These are phyloP conservation scores for Glomus cerebriforme DNA, from an alignment of 192 early-diverging fungal species.

Conservation along the genomic window DNA sequence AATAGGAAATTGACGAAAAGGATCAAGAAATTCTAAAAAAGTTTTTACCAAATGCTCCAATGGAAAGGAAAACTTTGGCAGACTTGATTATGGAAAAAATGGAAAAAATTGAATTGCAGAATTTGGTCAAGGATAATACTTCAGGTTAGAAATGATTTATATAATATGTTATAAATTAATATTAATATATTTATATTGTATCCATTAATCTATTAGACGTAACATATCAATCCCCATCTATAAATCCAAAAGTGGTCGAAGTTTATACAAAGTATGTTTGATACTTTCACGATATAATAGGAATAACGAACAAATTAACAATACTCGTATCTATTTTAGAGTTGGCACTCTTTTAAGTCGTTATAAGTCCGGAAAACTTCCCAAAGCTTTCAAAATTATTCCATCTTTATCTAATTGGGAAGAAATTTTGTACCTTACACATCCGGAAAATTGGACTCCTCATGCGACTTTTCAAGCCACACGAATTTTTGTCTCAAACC, in stretches of 20 bases:
- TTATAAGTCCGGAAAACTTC: conserved; percentile 93
- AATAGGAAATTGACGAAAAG: conserved; percentile 71
- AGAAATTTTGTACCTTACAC: conserved; percentile 90
- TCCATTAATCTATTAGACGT: conserved; percentile 33
- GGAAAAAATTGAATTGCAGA: conserved; percentile 87
- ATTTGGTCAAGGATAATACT: conserved; percentile 47
- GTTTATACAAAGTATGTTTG: conserved; percentile 83
- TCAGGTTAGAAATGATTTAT: conserved; percentile 22
- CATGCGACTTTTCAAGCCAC: conserved; percentile 96
- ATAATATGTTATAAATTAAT: conserved; percentile 31
- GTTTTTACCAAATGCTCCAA: conserved; percentile 85
- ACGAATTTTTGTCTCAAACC: conserved; percentile 94
- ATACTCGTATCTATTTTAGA: conserved; percentile 35
- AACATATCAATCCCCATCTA: conserved; percentile 48
- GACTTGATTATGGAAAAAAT: conserved; percentile 98
- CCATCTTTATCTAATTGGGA: conserved; percentile 96
- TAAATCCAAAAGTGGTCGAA: conserved; percentile 91
- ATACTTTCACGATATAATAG: background rate
- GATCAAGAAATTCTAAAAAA: conserved; percentile 87
- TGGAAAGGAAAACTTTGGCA: conserved; percentile 85
- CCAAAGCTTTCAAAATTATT: conserved; percentile 99
- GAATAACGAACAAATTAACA: background rate
- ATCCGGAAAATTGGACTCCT: conserved; percentile 93
- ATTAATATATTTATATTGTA: background rate
- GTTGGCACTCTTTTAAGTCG: conserved; percentile 87